phyloP scores from a whole-genome alignment of 495 filamentous ascomycete genomes.

The Penicillium maclennaniae region DNA sequence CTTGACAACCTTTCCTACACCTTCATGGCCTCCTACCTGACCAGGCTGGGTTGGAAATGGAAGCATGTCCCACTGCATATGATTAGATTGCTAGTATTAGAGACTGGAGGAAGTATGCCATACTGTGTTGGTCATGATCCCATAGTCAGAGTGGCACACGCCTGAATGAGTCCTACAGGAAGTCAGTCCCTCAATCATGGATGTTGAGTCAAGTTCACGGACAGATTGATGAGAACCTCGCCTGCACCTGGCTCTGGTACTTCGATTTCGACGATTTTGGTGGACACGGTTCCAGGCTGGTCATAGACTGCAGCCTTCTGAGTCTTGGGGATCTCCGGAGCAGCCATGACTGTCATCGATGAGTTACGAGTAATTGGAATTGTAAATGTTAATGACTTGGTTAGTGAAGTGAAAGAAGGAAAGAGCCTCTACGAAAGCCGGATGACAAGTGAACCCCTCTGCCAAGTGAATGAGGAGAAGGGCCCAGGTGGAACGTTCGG shows the following conservation, averaged over 20 bases:
- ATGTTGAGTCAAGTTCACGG: conserved; percentile 1
- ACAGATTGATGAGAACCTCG: conserved; percentile 65
- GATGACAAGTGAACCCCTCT: background rate
- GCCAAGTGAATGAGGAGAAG: conserved; percentile 5
- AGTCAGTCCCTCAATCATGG: conserved; percentile 4
- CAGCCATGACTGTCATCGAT: conserved; percentile 19
- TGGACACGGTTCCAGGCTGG: conserved; percentile 65
- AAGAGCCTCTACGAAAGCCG: background rate
- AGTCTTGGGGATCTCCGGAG: conserved; percentile 51
- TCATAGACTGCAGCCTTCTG: conserved; percentile 69
- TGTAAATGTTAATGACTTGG: background rate
- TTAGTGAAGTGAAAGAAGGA: background rate
- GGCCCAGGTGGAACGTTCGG: background rate
- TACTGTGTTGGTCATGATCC: conserved; percentile 56
- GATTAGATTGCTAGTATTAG: conserved; percentile 5
- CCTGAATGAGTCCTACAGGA: conserved; percentile 57
- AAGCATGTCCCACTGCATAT: conserved; percentile 47
- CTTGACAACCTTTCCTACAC: conserved; percentile 58
- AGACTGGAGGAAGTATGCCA: conserved; percentile 1
- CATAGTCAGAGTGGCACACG: conserved; percentile 66
- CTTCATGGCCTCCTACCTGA: conserved; percentile 65
- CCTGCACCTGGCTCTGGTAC: conserved; percentile 62
- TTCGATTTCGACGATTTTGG: conserved; percentile 60
- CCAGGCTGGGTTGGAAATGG: conserved; percentile 59
- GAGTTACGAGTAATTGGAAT: background rate